Base-by-base conservation (phyloP, 2,329 filamentous ascomycete species). In the Coniosporium uncinatum region DNA sequence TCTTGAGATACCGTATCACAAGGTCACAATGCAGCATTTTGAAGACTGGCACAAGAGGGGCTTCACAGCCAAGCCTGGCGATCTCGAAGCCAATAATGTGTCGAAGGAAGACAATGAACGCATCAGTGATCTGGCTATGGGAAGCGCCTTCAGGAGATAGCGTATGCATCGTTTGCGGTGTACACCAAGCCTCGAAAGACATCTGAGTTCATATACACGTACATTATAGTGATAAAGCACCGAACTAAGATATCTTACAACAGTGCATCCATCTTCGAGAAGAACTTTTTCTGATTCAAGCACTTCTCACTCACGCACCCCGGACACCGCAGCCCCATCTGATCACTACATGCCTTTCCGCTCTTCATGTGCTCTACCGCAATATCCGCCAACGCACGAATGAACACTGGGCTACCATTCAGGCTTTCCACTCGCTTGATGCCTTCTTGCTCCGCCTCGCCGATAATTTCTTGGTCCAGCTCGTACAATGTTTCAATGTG, bases 401-500 rank as follows among this genome's bases (percentile, higher is more conserved):
- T 97, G 64, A 98, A 98, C 2, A 91, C 81, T 0, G 82, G 85
- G 61, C 79, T 94, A 41, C 88, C 93, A 56, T 98, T 98, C 55
- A 98, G 65, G 57, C 87, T 94, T 61, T 97, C 93, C 2, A 85
- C 88, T 43, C 93, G 79, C 72, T 94, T 95, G 48, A 98, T 66
- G 4, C 67, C 60, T 16, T 72, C 66, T 5, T 62, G 59, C 34
- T 58, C 81, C 1, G 78, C 88, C 63, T 95, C 90, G 43, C 88
- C 85, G 56, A 98, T 97, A 31, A 98, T 88, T 65, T 98, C 93
- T 53, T 88, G 75, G 61, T 98, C 93, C 40, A 98, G 71, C 63
- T 98, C 93, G 60, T 84, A 97, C 1, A 98, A 72, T 1, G 93
- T 98, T 68, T 98, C 93, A 51, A 98, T 98, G 59, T 98, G 93